These are phyloP conservation scores for Raffaelea albimanens DNA, from an alignment of 2,329 filamentous ascomycete species.

Conservation along the genomic window DNA sequence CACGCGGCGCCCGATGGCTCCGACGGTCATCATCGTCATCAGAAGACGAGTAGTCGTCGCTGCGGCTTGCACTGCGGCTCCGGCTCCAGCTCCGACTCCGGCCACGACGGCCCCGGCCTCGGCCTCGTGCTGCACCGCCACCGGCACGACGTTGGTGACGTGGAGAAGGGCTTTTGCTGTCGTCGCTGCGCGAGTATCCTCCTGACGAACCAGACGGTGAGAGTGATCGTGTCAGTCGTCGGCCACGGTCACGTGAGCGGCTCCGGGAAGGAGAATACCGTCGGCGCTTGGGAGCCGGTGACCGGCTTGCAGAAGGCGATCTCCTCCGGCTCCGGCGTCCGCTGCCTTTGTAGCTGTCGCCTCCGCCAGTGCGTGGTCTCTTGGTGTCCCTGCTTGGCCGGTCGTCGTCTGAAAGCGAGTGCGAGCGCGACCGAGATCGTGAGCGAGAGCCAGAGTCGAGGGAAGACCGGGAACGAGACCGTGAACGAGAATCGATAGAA, in stretches of 20 bases:
- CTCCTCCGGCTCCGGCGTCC: constrained; percentile 17
- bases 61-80: constrained; percentile 8
- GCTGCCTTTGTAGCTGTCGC: not conserved
- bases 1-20: not conserved
- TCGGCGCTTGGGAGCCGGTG: constrained; percentile 39
- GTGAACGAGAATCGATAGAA: constrained; percentile 9
- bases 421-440: constrained; percentile 8
- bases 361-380: not conserved
- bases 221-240: constrained; percentile 24
- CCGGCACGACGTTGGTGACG: constrained; percentile 15
- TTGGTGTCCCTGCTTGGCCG: not conserved
- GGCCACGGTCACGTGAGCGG: constrained; percentile 32
- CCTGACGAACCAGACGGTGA: constrained; percentile 26
- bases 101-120: constrained; percentile 7
- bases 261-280: constrained; percentile 39
- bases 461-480: constrained; percentile 25
- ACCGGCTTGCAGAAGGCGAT: constrained; percentile 23
- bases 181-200: constrained; percentile 21
- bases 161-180: constrained; percentile 2
- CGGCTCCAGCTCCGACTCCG: constrained; percentile 20
- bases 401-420: constrained; percentile 4
- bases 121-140: constrained; percentile 21
- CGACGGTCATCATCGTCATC: not conserved
- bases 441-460: constrained; percentile 13
- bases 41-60: constrained; percentile 15